A percentile compares a stretch with the other conserved stretches of the same genome.
Evolutionary conservation across 257 asterid genomes (phyloP).

Genomic region (Scutellaria baicalensis): DNA sequence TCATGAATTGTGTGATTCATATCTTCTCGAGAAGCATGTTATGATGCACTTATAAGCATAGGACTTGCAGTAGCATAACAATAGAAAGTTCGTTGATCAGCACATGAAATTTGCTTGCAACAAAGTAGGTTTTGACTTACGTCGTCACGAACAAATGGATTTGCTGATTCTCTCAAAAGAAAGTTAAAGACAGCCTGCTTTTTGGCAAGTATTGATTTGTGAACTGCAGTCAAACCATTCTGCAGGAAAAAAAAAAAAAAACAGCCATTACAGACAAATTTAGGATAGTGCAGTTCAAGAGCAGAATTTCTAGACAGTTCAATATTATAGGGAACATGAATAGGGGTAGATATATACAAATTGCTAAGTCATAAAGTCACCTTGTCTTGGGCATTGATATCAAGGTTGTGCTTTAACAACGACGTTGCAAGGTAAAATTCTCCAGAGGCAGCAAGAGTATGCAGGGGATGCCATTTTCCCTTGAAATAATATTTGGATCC

Average conservation of each 20-base stretch:
- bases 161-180: slow-evolving; percentile 83
- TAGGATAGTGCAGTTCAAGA: not conserved
- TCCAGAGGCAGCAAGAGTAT: slow-evolving; percentile 86
- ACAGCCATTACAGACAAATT: not conserved
- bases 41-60: not conserved
- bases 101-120: not conserved
- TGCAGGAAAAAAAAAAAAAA: slow-evolving; percentile 31
- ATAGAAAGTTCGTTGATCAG: not conserved
- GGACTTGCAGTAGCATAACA: not conserved
- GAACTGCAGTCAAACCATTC: slow-evolving; percentile 84
- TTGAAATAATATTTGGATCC: slow-evolving; percentile 18
- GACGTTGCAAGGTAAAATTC: slow-evolving; percentile 68
- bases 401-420: slow-evolving; percentile 63
- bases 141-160: slow-evolving; percentile 70
- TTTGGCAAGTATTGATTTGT: slow-evolving; percentile 80
- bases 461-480: slow-evolving; percentile 95
- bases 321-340: not conserved
- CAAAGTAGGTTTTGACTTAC: slow-evolving; percentile 36
- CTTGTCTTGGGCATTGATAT: slow-evolving; percentile 70
- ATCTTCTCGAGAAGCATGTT: not conserved
- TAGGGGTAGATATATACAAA: not conserved
- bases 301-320: not conserved
- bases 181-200: slow-evolving; percentile 84
- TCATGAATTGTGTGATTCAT: not conserved
- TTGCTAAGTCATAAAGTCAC: slow-evolving; percentile 26